Base-by-base conservation (phyloP, 805 yeast species). In the Metschnikowia continentalis region DNA sequence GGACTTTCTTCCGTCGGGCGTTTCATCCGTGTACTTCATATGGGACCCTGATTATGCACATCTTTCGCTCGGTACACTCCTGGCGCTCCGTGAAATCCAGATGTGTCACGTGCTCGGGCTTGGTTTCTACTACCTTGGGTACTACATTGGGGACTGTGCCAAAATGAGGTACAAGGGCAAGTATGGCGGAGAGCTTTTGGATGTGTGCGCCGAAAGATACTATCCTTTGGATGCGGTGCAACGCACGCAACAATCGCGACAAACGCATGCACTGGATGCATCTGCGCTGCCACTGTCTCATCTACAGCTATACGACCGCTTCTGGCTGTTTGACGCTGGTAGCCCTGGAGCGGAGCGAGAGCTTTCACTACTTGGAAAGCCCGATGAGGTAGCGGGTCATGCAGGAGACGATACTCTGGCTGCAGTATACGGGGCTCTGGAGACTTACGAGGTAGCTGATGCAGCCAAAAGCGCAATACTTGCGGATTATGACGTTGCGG, bases 1-100 rank as follows among this genome's bases (percentile, higher is more conserved):
- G 32, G 97, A 90, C 65, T 69, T 90, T 19, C 65, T 91, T 33
- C 96, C 96, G 0, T 66, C 80, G 23, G 86, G 88, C 0, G 65
- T 91, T 0, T 89, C 96, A 0, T 83, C 96, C 0, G 91, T 91
- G 1, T 90, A 91, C 64, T 87, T 91, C 63, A 81, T 90, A 11
- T 89, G 94, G 88, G 91, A 90, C 62, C 94, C 95, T 0, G 91
- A 83, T 48, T 85, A 75, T 61, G 82, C 84, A 4, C 75, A 80
- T 47, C 69, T 83, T 57, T 84, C 88, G 0, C 65, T 90, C 32
- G 97, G 97, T 0, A 88, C 88, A 23, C 63, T 90, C 1, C 83
- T 90, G 53, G 92, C 88, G 0, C 60, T 90, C 26, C 68, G 87
- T 37, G 97, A 90, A 61, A 68, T 88, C 36, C 73, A 79, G 1